phyloP scores from a whole-genome alignment of 2,329 filamentous ascomycete genomes.

The Delphinella strobiligena region DNA sequence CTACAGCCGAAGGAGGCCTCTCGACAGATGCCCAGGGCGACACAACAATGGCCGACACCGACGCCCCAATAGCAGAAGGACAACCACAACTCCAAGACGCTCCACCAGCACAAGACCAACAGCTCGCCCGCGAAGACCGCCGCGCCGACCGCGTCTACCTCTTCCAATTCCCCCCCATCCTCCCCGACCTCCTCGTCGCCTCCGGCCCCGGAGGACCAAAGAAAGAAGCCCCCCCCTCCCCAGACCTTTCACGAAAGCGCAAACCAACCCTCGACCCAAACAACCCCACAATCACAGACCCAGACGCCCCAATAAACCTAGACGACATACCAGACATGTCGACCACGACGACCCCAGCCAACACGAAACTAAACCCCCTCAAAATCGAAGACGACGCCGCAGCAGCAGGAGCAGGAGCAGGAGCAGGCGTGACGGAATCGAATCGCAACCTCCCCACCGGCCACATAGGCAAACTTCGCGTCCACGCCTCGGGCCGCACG shows the following conservation, averaged over 20 bases:
- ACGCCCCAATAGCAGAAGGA: constrained; percentile 8
- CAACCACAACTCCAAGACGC: background rate
- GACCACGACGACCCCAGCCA: background rate
- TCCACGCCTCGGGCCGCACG: constrained; percentile 49
- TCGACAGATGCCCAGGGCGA: constrained; percentile 30
- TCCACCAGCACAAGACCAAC: background rate
- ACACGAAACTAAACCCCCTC: constrained; percentile 6
- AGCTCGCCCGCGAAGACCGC: constrained; percentile 19
- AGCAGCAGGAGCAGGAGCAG: constrained; percentile 10
- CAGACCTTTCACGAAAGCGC: constrained; percentile 4
- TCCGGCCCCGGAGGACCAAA: constrained; percentile 21
- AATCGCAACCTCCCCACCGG: constrained; percentile 25
- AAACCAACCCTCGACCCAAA: background rate
- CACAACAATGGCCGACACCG: constrained; percentile 22
- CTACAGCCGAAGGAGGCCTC: background rate
- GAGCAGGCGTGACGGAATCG: constrained; percentile 16
- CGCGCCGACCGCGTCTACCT: constrained; percentile 47
- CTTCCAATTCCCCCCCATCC: constrained; percentile 52
- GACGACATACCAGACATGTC: constrained; percentile 4
- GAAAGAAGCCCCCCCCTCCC: constrained; percentile 9
- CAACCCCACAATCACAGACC: background rate
- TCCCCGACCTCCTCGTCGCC: constrained; percentile 40
- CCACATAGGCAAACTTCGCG: constrained; percentile 46
- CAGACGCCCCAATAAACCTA: background rate
- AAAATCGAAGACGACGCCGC: constrained; percentile 18